phyloP scores from a whole-genome alignment of 148 eudicot species.

The Simmondsia chinensis region DNA sequence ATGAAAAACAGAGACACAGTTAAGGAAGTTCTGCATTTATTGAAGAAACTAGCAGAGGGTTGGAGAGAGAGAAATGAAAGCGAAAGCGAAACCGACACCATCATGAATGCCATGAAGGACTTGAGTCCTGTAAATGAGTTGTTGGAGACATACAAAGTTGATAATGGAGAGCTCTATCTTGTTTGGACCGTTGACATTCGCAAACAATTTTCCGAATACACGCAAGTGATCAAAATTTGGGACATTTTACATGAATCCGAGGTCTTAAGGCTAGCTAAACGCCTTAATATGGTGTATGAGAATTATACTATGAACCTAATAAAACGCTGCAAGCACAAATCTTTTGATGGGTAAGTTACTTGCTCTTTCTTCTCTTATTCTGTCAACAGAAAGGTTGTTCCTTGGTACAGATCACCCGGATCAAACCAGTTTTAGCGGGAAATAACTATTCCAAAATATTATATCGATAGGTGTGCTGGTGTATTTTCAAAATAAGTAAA shows the following conservation, averaged over 20 bases:
- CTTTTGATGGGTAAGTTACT: constrained; percentile 22
- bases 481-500: too few relatives aligned
- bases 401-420: too few relatives aligned
- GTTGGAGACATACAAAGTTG: constrained; percentile 12
- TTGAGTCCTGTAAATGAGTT: not conserved
- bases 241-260: constrained; percentile 17
- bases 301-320: constrained; percentile 14
- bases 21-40: constrained; percentile 17
- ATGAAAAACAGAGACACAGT: constrained; percentile 3
- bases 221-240: constrained; percentile 32
- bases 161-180: constrained; percentile 11
- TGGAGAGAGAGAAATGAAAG: constrained; percentile 24
- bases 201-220: constrained; percentile 13
- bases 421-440: too few relatives aligned
- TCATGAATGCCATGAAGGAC: not conserved
- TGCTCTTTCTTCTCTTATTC: not conserved
- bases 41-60: constrained; percentile 31
- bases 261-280: constrained; percentile 11
- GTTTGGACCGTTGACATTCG: constrained; percentile 26
- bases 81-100: too few relatives aligned
- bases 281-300: constrained; percentile 14
- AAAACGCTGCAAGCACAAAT: constrained; percentile 18
- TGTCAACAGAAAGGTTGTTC: too few relatives aligned
- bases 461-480: too few relatives aligned
- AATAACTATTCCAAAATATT: too few relatives aligned